Evolutionary conservation across 345 rosid species (phyloP).

Genomic region (Eucalyptus camaldulensis): DNA sequence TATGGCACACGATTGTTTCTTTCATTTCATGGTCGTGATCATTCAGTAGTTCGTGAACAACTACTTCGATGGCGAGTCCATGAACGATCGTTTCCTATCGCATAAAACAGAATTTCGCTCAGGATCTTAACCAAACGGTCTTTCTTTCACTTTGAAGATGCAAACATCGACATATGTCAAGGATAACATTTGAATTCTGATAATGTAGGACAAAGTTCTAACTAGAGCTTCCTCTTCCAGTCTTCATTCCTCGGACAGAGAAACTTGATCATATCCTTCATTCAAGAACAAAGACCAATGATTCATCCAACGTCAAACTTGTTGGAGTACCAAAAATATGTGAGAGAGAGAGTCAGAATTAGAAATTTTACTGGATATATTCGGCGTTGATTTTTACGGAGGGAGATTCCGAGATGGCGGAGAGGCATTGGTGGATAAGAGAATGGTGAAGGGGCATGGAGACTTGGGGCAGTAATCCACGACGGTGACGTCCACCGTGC

Average conservation of each 20-base stretch:
- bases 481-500: conserved; percentile 14
- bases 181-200: background rate
- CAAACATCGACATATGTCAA: background rate
- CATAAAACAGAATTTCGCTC: background rate
- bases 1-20: background rate
- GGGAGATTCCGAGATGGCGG: background rate
- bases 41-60: background rate
- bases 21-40: background rate
- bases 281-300: background rate
- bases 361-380: conserved; percentile 6
- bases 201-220: background rate
- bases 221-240: background rate
- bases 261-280: background rate
- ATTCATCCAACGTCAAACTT: background rate
- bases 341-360: background rate
- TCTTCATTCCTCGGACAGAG: background rate
- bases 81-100: background rate
- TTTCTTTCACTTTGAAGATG: background rate
- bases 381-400: conserved; percentile 12
- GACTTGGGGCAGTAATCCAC: conserved; percentile 15
- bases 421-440: conserved; percentile 7
- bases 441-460: conserved; percentile 19
- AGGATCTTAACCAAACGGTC: background rate
- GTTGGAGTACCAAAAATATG: background rate
- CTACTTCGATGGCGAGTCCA: background rate